Conservation (phyloP, 1,284 basidiomycete genomes). For the Dichomitus squalens region DNA sequence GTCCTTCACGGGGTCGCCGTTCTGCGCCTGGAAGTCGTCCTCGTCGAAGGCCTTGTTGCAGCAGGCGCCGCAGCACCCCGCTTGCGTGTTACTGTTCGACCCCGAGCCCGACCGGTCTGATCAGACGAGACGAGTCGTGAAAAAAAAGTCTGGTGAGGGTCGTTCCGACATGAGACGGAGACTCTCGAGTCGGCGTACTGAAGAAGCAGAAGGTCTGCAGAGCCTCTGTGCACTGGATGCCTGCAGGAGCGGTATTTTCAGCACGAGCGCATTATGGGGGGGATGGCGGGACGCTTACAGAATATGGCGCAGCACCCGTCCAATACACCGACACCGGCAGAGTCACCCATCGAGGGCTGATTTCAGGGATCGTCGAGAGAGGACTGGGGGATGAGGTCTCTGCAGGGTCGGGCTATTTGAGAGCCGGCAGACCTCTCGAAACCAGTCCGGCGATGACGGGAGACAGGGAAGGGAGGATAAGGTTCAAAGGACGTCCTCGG, state of each 20-base stretch:
- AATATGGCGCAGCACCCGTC: too few species aligned
- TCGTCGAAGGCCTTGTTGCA: slow-evolving; percentile 24
- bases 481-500: too few species aligned
- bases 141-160: background rate
- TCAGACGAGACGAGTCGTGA: background rate
- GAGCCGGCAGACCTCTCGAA: too few species aligned
- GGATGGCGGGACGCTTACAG: background rate
- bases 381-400: too few species aligned
- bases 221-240: slow-evolving; percentile 12
- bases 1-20: background rate
- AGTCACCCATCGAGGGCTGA: too few species aligned
- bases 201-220: slow-evolving; percentile 14
- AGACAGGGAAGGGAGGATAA: too few species aligned
- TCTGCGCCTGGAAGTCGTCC: slow-evolving; percentile 19
- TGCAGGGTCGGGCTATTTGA: too few species aligned
- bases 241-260: background rate
- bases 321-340: too few species aligned
- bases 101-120: slow-evolving; percentile 10
- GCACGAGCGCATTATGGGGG: background rate
- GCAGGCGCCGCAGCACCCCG: slow-evolving; percentile 23
- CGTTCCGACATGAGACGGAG: background rate
- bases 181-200: slow-evolving; percentile 6
- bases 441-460: too few species aligned
- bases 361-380: too few species aligned
- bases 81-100: background rate